Percentiles rank a stretch among this genome's conserved stretches.
These are phyloP conservation scores for Hypoxylon sp. DNA, from an alignment of 2,329 filamentous ascomycete genomes.

Conservation along the genomic window DNA sequence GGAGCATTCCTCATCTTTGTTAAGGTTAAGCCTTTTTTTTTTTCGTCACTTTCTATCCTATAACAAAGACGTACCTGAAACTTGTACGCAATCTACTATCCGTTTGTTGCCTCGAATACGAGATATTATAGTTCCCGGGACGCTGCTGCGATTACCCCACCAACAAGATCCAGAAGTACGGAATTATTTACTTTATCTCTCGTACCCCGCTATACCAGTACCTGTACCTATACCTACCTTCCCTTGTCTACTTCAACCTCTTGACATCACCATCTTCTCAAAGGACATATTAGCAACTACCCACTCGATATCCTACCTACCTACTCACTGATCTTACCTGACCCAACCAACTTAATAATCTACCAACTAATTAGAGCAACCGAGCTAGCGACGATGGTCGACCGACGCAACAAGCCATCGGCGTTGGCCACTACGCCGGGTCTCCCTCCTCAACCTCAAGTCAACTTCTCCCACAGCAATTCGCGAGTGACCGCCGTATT, in stretches of 20 bases:
- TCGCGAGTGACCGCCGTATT: conserved; percentile 82
- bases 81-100: background rate
- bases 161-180: conserved; percentile 30
- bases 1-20: background rate
- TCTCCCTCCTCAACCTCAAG: conserved; percentile 79
- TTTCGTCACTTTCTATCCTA: conserved; percentile 8
- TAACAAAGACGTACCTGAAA: conserved; percentile 10
- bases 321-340: background rate
- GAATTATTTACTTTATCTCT: conserved; percentile 38
- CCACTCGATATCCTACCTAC: conserved; percentile 2
- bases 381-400: conserved; percentile 69
- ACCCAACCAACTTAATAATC: background rate
- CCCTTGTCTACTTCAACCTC: conserved; percentile 12
- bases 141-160: conserved; percentile 36
- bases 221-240: conserved; percentile 16
- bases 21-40: background rate
- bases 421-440: conserved; percentile 81
- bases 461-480: conserved; percentile 79
- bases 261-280: conserved; percentile 4
- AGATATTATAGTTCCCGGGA: conserved; percentile 9
- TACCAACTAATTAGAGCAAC: conserved; percentile 9
- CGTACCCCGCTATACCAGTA: conserved; percentile 28
- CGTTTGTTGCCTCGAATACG: background rate
- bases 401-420: conserved; percentile 85
- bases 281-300: background rate